Conservation (phyloP, 257 asterid genomes). For the Solanum chmielewskii region DNA sequence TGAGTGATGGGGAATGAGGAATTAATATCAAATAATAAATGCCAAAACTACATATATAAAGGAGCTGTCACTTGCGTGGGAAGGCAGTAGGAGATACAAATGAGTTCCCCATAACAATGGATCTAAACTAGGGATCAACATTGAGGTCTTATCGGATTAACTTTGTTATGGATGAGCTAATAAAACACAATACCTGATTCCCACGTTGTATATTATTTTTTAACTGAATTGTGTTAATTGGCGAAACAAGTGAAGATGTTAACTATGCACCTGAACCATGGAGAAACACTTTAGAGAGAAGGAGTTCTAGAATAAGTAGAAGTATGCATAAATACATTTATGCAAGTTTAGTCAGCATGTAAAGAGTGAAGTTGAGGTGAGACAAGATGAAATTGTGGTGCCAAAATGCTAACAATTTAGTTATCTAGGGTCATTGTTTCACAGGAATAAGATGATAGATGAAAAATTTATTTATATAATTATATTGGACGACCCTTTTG, state of each 20-base stretch:
- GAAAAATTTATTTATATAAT: neutral
- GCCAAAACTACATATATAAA: neutral
- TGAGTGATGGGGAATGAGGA: neutral
- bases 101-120: neutral
- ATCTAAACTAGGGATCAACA: neutral
- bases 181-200: neutral
- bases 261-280: neutral
- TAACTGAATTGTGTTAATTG: neutral
- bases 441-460: neutral
- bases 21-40: neutral
- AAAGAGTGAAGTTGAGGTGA: neutral
- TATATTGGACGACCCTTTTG: neutral
- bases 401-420: neutral
- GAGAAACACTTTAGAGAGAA: neutral
- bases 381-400: neutral
- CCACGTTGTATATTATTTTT: neutral
- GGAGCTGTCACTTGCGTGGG: neutral
- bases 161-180: neutral
- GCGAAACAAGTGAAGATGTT: neutral
- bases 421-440: neutral
- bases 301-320: neutral
- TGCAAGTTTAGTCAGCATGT: neutral
- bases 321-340: neutral
- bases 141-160: neutral
- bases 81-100: neutral